phyloP scores from a whole-genome alignment of 2,329 filamentous ascomycete genomes.

The Penicillium sp. region DNA sequence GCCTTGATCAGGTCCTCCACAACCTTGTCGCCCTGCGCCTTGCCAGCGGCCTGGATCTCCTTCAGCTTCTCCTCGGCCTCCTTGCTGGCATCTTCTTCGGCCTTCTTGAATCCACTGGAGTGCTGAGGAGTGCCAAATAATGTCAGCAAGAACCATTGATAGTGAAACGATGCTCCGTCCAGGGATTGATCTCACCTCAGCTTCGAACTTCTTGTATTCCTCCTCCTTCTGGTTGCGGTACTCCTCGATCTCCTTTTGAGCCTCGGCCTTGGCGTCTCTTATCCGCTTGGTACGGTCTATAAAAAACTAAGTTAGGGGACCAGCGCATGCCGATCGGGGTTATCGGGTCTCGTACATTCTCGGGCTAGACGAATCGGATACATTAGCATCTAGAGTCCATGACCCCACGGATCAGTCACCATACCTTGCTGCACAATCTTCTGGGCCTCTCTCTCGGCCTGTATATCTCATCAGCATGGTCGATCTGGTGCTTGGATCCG shows the following conservation, averaged over 20 bases:
- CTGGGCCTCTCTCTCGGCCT: conserved; percentile 97
- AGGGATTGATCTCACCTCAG: conserved; percentile 57
- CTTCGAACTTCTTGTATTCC: conserved; percentile 93
- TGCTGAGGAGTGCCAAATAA: conserved; percentile 59
- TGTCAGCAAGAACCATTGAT: background rate
- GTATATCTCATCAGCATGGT: conserved; percentile 7
- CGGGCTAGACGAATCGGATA: conserved; percentile 58
- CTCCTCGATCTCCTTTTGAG: conserved; percentile 95
- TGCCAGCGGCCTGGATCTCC: conserved; percentile 77
- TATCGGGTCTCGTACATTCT: conserved; percentile 66
- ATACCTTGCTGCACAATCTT: conserved; percentile 97
- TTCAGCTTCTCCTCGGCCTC: conserved; percentile 79
- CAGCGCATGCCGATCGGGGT: conserved; percentile 9
- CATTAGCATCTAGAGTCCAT: background rate
- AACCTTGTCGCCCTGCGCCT: conserved; percentile 76
- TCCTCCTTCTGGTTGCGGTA: conserved; percentile 88
- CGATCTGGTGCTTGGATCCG: conserved; percentile 5
- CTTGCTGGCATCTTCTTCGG: conserved; percentile 75
- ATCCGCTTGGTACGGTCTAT: conserved; percentile 92
- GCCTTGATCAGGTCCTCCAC: conserved; percentile 79
- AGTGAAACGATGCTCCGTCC: background rate
- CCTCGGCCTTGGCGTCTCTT: conserved; percentile 93
- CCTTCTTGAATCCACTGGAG: conserved; percentile 82
- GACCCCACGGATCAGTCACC: conserved; percentile 20
- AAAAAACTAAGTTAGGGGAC: conserved; percentile 9